Evolutionary conservation across 768 basidiomycete species (phyloP), one percentile per base, ranked within the genome.

Genomic region (Pleurotus salmoneostramineus): DNA sequence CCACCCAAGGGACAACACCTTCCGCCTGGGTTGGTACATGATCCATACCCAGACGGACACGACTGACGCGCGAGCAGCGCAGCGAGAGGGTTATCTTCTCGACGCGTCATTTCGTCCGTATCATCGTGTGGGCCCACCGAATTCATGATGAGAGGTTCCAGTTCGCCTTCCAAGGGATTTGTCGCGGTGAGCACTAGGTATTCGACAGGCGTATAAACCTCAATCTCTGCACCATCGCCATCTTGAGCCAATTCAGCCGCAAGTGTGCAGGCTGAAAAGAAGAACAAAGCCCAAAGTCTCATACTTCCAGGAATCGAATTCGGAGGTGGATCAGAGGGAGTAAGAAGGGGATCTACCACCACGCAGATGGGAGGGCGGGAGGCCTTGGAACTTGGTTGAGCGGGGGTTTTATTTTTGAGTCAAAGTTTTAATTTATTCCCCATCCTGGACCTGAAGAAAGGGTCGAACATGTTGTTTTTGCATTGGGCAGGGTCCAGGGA

Each of bases 1-100:
- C 52, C 52, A 0, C 52, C 52, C n/a, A 55, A 31, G 5, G 52
- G 52, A 17, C 52, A 55, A 43, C 52, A 55, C n/a, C 40, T 43
- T 10, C 52, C 52, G 11, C n/a, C 52, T 6, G 48, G 48, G 48
- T 49, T 49, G 8, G 21, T 55, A 27, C 52, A 55, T 31, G 8
- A 7, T 2, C 52, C 52, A 43, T 55, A 55, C 0, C 52, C 52
- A 12, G 52, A 55, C 3, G 52, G 52, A 43, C 52, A 55, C 5
- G 36, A 42, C 15, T 55, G 52, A 43, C 52, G 52, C 14, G 52
- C 52, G 15, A 55, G 52, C 27, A 55, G n/a, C 31, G 15, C 50
- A 2, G 34, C 33, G 36, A 51, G 33, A n/a, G 36, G 0, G 17
- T 34, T 34, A 11, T 51, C 50, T 7, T 32, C 3, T 27, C 21